Base-by-base conservation (phyloP, 306 rosid species). In the Oemleria cerasiformis region DNA sequence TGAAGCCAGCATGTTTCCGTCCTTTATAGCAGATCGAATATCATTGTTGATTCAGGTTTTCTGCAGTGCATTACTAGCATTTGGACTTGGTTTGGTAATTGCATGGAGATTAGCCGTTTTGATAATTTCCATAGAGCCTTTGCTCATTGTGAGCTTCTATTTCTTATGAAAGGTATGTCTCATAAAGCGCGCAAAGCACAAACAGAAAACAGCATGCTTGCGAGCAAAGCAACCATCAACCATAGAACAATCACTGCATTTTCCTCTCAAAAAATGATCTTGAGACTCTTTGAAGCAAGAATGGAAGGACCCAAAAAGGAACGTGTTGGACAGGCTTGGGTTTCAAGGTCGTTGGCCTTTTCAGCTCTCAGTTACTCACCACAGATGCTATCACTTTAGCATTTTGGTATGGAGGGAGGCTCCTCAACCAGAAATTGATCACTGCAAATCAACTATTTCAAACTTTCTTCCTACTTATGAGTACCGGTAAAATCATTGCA, bases 401-500 rank as follows among this genome's bases (percentile, higher is more conserved):
- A 7, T 83, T 85, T 64, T 90, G 98, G 96, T 92, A 90, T 47
- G 96, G 96, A 63, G 92, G 98, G 19, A 75, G 84, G 83, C 78
- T 90, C 8, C 34, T 88, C 42, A 80, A 84, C 41, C 66, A 65
- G 49, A 65, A 68, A 1, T 42, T 65, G 5, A 76, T 90, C 21
- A 63, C 74, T 12, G 39, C 96, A 17, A 82, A 84, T 21, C 77
- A 82, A 2, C 79, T 90, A 13, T 82, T 90, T 72, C 94, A 89
- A 80, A 86, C 73, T 55, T 89, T 87, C 78, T 86, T 92, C 63
- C 60, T 92, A 79, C 76, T 89, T 75, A 85, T 92, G 89, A 80
- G 89, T 20, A 88, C 96, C 12, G 88, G 89, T 7, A 83, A 82
- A 75, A 85, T 75, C 73, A 92, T 92, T 72, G 92, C 92, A 2